A percentile compares a stretch with the other conserved stretches of the same genome.
phyloP scores from a whole-genome alignment of 257 asterid genomes.

The Salvia miltiorrhiza region DNA sequence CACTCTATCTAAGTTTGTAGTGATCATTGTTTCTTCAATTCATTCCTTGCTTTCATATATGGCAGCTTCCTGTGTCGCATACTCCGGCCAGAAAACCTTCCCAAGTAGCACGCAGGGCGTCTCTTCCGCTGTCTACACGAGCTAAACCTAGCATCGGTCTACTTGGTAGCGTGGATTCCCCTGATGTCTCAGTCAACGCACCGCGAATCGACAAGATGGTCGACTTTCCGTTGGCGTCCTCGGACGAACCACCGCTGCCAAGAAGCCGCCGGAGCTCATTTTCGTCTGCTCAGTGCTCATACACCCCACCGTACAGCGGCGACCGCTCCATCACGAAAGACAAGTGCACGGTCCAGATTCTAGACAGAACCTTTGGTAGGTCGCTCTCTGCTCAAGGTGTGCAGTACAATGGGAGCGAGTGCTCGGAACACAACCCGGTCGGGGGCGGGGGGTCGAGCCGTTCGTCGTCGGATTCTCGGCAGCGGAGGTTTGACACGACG shows the following conservation, averaged over 20 bases:
- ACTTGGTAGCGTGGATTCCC: conserved; percentile 48
- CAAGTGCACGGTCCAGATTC: conserved; percentile 67
- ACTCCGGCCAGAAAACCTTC: conserved; percentile 62
- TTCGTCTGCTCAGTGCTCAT: conserved; percentile 56
- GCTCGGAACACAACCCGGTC: conserved; percentile 56
- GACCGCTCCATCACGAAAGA: conserved; percentile 70
- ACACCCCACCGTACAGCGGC: conserved; percentile 40
- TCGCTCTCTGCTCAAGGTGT: conserved; percentile 30
- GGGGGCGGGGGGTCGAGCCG: conserved; percentile 54
- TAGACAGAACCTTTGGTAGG: conserved; percentile 32
- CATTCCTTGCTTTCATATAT: not conserved
- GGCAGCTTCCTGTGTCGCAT: conserved; percentile 87
- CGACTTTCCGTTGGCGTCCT: conserved; percentile 56
- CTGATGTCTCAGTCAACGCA: conserved; percentile 82
- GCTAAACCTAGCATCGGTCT: conserved; percentile 35
- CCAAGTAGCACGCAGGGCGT: conserved; percentile 54
- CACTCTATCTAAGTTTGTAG: not conserved
- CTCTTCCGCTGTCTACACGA: conserved; percentile 68
- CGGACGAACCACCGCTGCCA: conserved; percentile 38
- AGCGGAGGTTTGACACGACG: conserved; percentile 69
- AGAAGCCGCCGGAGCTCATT: conserved; percentile 45
- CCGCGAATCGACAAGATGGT: conserved; percentile 94
- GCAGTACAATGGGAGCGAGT: conserved; percentile 52
- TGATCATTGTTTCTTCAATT: not conserved
- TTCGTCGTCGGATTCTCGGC: conserved; percentile 68